Conservation (phyloP, 352 stramenopile species). For the Pythium sp. region DNA sequence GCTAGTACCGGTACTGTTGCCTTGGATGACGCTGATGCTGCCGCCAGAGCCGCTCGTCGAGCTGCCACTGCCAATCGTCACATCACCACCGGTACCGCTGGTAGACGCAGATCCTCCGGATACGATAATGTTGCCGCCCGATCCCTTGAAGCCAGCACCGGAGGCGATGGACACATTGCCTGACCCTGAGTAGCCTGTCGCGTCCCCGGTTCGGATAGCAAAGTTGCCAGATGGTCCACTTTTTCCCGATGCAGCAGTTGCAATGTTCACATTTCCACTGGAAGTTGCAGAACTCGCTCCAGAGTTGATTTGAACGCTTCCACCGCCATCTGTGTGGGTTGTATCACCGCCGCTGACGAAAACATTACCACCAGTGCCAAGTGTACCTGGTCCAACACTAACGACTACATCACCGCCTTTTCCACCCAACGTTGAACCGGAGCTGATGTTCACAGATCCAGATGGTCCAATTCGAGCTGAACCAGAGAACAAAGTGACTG, state of each 20-base stretch:
- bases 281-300: slow-evolving; percentile 50
- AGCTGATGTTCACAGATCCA: slow-evolving; percentile 66
- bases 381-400: slow-evolving; percentile 42
- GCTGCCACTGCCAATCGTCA: slow-evolving; percentile 25
- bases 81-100: slow-evolving; percentile 23
- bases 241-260: slow-evolving; percentile 56
- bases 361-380: slow-evolving; percentile 45
- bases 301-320: slow-evolving; percentile 47
- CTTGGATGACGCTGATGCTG: slow-evolving; percentile 5
- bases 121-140: slow-evolving; percentile 63
- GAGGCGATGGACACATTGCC: slow-evolving; percentile 70
- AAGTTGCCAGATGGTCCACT: slow-evolving; percentile 72
- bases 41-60: not conserved
- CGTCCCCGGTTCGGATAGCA: slow-evolving; percentile 57
- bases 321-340: slow-evolving; percentile 39
- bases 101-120: slow-evolving; percentile 18
- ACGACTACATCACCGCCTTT: slow-evolving; percentile 56
- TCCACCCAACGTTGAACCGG: slow-evolving; percentile 49
- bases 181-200: slow-evolving; percentile 43
- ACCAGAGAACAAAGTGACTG: slow-evolving; percentile 46
- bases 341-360: slow-evolving; percentile 42
- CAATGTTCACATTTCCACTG: slow-evolving; percentile 45
- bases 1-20: slow-evolving; percentile 14
- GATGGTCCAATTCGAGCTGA: slow-evolving; percentile 44
- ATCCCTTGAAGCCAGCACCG: slow-evolving; percentile 42